Conservation (phyloP, 768 basidiomycete species). For the Tylopilus rubrobrunneus region DNA sequence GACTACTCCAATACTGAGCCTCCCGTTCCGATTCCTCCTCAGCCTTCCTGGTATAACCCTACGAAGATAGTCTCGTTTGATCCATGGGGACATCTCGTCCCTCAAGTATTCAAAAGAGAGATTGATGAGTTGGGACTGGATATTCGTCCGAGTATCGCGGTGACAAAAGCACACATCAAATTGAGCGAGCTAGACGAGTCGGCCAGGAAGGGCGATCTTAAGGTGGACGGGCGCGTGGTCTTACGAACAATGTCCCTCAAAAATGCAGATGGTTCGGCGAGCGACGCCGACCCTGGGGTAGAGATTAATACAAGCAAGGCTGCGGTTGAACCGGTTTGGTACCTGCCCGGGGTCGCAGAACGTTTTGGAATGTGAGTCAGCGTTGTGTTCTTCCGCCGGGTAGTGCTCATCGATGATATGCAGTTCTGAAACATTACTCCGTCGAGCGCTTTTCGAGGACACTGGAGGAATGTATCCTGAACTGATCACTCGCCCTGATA, state of each 20-base stretch:
- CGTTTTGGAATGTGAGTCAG: slow-evolving; percentile 82
- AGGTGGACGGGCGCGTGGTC: slow-evolving; percentile 81
- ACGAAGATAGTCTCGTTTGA: slow-evolving; percentile 89
- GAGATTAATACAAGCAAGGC: slow-evolving; percentile 91
- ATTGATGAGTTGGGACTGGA: slow-evolving; percentile 69
- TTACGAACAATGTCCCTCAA: slow-evolving; percentile 58
- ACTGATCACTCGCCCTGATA: slow-evolving; percentile 89
- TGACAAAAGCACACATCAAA: slow-evolving; percentile 93
- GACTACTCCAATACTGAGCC: slow-evolving; percentile 83
- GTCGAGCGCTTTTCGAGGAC: slow-evolving; percentile 93
- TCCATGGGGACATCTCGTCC: slow-evolving; percentile 89
- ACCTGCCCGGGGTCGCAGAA: slow-evolving; percentile 87
- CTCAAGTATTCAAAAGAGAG: slow-evolving; percentile 61
- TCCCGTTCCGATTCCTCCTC: slow-evolving; percentile 72
- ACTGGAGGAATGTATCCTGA: slow-evolving; percentile 97
- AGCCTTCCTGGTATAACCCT: slow-evolving; percentile 73
- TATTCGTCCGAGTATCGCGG: slow-evolving; percentile 86
- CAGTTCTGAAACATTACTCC: slow-evolving; percentile 78
- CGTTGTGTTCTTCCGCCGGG: not conserved
- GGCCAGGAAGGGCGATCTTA: slow-evolving; percentile 65
- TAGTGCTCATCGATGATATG: not conserved
- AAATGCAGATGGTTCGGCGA: slow-evolving; percentile 60
- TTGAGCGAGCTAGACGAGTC: slow-evolving; percentile 88
- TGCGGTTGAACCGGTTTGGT: slow-evolving; percentile 96
- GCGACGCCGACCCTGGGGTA: slow-evolving; percentile 64